Evolutionary conservation across 768 basidiomycete genomes (phyloP), one percentile per base, ranked within the genome.

Genomic region (Paxillus rubicundulus): DNA sequence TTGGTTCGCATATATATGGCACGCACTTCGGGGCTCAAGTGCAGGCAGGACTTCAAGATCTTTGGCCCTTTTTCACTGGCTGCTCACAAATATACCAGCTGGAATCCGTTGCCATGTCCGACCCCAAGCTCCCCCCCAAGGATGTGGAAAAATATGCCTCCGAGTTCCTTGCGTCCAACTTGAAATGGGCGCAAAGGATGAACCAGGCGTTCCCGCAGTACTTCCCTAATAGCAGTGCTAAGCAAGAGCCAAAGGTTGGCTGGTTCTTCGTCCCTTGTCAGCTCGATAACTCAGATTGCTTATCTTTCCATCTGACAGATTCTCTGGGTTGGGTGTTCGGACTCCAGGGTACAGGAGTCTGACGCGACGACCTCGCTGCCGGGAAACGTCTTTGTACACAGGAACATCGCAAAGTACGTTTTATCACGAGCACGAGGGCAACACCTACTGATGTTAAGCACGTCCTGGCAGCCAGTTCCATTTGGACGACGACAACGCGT

Each of bases 391-490:
- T 94, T 95, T 61, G 84, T 87, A 27, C 85, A 92, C 69, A 76
- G 92, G 43, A 94, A 94, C 69, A 85, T 95, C 58, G 92, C 91
- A 48, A 94, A 94, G 85, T 89, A 61, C 24, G 80, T 70, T 30
- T 28, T 24, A 21, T 24, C 33, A 18, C 32, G 21, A 10, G 9
- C 18, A 14, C 8, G 4, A 32, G 39, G 14, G n/a, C 2, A 8
- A n/a, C 20, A 3, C 12, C 16, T 5, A 10, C 38, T 21, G 14
- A 12, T 3, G 24, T 6, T 24, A 24, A 24, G 24, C 32, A 20
- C 17, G 16, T 16, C 24, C 9, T 12, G 8, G 43, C 51, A 89
- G 87, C 66, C 90, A 92, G 70, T 79, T 92, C 61, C 84, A 80
- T 53, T 71, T 77, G 5, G 64, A 85, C 46, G 92, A 96, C 66